Percentiles rank a stretch among this genome's conserved stretches.
phyloP scores from a whole-genome alignment of 495 filamentous ascomycete genomes.

The Podospora anserina region DNA sequence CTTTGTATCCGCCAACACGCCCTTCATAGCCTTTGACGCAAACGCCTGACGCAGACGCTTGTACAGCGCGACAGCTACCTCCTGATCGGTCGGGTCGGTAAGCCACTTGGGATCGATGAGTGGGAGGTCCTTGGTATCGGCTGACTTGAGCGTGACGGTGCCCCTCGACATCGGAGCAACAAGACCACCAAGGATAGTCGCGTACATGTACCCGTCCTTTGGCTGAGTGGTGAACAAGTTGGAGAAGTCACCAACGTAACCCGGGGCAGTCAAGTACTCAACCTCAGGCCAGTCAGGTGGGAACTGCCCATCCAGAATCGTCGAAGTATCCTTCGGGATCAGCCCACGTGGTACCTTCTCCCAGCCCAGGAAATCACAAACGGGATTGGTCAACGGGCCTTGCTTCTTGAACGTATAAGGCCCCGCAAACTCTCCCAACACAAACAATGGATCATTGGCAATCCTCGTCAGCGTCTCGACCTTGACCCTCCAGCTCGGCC shows the following conservation, averaged over 20 bases:
- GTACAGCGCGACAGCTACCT: conserved; percentile 44
- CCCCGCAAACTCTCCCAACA: conserved; percentile 14
- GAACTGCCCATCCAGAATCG: conserved; percentile 28
- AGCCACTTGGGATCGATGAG: conserved; percentile 49
- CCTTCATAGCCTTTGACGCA: background rate
- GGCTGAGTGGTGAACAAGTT: conserved; percentile 32
- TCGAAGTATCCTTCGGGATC: conserved; percentile 32
- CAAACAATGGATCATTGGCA: conserved; percentile 40
- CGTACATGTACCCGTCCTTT: conserved; percentile 40
- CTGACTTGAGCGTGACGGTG: conserved; percentile 49
- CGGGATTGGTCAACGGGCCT: conserved; percentile 44
- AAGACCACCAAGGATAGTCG: conserved; percentile 34
- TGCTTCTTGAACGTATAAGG: conserved; percentile 29
- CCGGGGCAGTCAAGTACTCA: conserved; percentile 37
- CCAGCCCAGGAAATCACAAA: conserved; percentile 46
- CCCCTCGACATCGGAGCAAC: conserved; percentile 51
- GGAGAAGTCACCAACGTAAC: conserved; percentile 25
- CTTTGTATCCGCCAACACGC: background rate
- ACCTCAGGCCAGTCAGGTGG: conserved; percentile 59
- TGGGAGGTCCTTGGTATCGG: conserved; percentile 42
- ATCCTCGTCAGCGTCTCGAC: conserved; percentile 56
- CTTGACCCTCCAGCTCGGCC: conserved; percentile 56
- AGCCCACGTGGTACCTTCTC: conserved; percentile 42
- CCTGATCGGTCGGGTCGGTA: conserved; percentile 41
- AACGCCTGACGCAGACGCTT: conserved; percentile 29